Evolutionary conservation across 139 green algal genomes (phyloP), one percentile per base, ranked within the genome.

Genomic region (Chlamydomonas schloesseri): DNA sequence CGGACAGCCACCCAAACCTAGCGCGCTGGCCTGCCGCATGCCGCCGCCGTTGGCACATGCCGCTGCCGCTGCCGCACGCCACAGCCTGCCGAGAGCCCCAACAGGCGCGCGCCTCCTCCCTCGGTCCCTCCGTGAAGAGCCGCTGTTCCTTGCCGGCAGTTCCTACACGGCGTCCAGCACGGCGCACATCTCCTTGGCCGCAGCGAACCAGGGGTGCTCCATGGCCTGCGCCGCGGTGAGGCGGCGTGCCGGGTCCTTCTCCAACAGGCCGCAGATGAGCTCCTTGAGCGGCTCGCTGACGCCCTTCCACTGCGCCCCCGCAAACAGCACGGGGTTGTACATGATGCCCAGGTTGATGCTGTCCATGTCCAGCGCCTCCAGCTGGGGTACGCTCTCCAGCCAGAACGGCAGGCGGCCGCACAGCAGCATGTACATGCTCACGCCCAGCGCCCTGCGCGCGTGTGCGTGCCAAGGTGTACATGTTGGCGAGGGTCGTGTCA

Each of bases 161-260:
- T n/a, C n/a, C n/a, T n/a, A n/a, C n/a, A n/a, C n/a, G n/a, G n/a
- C n/a, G n/a, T n/a, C n/a, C n/a, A n/a, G n/a, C 64, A 71, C 18
- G n/a, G 11, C 64, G 79, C 79, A 85, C 47, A 57, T 85, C 31
- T 85, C 79, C 31, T 33, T 68, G 47, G 67, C 67, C 15, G 23
- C 24, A 0, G 69, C 70, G 60, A 93, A 90, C 90, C 90, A 98
- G 68, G 94, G 90, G 89, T 98, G 96, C 88, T 91, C 80, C 42
- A 93, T 79, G 13, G 96, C 96, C 90, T 97, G 92, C 65, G 67
- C 64, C 21, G 93, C 90, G 2, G 89, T 95, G 73, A 93, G 91
- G 21, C 93, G 88, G 13, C 62, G 83, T 21, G 71, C 60, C 0
- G 96, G 96, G 88, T 98, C 93, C n/a, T 95, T 76, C n/a, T 95